Evolutionary conservation across 73 alveolate genomes (phyloP).

Genomic region (Paramecium tetraurelia): DNA sequence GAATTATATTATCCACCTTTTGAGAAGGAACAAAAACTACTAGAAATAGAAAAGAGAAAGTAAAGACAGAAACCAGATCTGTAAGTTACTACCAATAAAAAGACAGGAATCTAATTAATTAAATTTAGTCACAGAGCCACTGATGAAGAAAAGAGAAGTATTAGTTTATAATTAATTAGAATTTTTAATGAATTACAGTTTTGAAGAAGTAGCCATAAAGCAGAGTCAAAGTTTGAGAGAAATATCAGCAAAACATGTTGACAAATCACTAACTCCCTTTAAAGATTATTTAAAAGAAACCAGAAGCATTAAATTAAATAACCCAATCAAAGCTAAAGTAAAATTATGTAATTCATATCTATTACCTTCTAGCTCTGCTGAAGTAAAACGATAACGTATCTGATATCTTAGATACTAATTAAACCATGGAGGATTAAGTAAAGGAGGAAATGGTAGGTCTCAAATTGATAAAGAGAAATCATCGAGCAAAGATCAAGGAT

Average conservation of each 20-base stretch:
- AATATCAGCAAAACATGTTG: not conserved
- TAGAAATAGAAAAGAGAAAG: not conserved
- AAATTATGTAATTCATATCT: not conserved
- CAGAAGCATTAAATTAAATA: not conserved
- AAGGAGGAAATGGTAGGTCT: not conserved
- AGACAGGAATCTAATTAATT: not conserved
- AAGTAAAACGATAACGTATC: not conserved
- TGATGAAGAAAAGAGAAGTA: constrained; percentile 1
- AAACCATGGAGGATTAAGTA: not conserved
- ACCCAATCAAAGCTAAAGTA: not conserved
- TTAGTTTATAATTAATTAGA: not conserved
- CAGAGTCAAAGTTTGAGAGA: not conserved
- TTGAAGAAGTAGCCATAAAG: not conserved
- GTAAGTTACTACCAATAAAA: not conserved
- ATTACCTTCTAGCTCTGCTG: not conserved
- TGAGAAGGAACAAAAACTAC: not conserved
- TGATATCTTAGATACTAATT: not conserved
- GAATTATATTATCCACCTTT: not conserved
- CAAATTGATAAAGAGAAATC: not conserved
- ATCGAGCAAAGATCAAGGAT: not conserved
- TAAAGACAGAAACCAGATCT: not conserved
- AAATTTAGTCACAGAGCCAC: not conserved
- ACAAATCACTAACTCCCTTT: not conserved
- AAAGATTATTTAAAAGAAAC: constrained; percentile 8
- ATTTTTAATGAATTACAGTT: not conserved